Conservation (phyloP, 1,139 yeast genomes). For the Debaryomycetaceae sp. region DNA sequence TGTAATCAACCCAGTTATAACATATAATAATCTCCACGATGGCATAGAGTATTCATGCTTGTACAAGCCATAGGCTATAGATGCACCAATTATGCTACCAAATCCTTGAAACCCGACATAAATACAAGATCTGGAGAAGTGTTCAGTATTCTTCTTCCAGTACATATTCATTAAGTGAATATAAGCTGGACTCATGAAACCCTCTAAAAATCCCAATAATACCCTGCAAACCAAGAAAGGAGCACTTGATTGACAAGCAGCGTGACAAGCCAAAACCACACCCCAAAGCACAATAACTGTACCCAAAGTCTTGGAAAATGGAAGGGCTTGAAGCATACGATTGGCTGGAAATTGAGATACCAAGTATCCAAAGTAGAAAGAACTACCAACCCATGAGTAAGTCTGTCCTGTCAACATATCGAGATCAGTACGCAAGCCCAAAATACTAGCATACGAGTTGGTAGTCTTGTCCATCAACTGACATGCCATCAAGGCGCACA, state of each 20-base stretch:
- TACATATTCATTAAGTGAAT: constrained; percentile 43
- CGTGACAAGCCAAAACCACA: constrained; percentile 21
- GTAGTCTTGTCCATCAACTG: constrained; percentile 68
- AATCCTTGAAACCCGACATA: constrained; percentile 33
- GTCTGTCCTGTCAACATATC: constrained; percentile 45
- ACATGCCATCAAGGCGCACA: constrained; percentile 52
- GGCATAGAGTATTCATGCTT: constrained; percentile 15
- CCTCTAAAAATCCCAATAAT: constrained; percentile 52
- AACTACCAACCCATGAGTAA: constrained; percentile 56
- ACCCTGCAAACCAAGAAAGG: constrained; percentile 29
- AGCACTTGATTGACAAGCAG: constrained; percentile 26
- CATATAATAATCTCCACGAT: constrained; percentile 32
- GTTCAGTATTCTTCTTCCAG: constrained; percentile 23
- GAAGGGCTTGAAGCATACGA: constrained; percentile 34
- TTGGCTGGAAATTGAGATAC: constrained; percentile 46
- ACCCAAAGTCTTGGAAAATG: constrained; percentile 26
- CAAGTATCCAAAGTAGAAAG: constrained; percentile 54
- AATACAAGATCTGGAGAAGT: constrained; percentile 19
- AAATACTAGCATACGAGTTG: constrained; percentile 55
- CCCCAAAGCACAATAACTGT: constrained; percentile 29
- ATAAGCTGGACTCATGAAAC: constrained; percentile 53
- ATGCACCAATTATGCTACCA: constrained; percentile 23
- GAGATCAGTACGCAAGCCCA: constrained; percentile 51
- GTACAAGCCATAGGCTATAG: constrained; percentile 22
- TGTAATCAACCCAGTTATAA: constrained; percentile 28